These are phyloP conservation scores for Corrigiola litoralis DNA, from an alignment of 179 eudicot genomes.

Conservation along the genomic window DNA sequence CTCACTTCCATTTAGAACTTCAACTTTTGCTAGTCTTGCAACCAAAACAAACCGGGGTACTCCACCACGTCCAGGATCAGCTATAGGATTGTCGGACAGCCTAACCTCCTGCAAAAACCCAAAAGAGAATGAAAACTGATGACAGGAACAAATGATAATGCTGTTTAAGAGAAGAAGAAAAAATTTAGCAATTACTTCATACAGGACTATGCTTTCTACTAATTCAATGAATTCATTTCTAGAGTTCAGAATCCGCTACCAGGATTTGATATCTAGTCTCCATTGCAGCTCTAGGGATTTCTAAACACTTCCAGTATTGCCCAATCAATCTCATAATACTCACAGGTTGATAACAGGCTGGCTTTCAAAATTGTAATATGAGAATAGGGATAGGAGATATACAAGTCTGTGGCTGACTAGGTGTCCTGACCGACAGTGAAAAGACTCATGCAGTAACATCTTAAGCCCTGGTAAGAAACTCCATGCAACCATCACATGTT, in stretches of 20 bases:
- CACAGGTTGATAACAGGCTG: too few species aligned
- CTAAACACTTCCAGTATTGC: background rate
- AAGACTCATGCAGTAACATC: background rate
- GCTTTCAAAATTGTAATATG: background rate
- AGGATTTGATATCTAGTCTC: background rate
- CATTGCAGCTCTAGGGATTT: background rate
- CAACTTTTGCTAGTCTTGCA: constrained; percentile 75
- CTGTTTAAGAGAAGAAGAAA: background rate
- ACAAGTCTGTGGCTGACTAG: background rate
- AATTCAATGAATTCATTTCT: background rate
- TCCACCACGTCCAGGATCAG: constrained; percentile 80
- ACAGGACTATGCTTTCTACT: background rate
- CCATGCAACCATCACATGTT: too few species aligned
- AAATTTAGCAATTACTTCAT: too few species aligned
- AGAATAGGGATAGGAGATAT: background rate
- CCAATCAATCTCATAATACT: too few species aligned
- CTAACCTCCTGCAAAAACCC: constrained; percentile 57
- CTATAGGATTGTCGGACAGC: constrained; percentile 78
- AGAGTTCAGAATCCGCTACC: background rate
- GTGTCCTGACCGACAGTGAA: background rate
- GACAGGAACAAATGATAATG: background rate
- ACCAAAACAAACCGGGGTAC: constrained; percentile 75
- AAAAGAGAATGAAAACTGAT: background rate
- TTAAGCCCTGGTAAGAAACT: background rate
- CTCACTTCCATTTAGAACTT: constrained; percentile 88